Evolutionary conservation across 371 early-diverging fungal species (phyloP), one percentile per base, ranked within the genome.

Genomic region (Blastocladiella emersonii): DNA sequence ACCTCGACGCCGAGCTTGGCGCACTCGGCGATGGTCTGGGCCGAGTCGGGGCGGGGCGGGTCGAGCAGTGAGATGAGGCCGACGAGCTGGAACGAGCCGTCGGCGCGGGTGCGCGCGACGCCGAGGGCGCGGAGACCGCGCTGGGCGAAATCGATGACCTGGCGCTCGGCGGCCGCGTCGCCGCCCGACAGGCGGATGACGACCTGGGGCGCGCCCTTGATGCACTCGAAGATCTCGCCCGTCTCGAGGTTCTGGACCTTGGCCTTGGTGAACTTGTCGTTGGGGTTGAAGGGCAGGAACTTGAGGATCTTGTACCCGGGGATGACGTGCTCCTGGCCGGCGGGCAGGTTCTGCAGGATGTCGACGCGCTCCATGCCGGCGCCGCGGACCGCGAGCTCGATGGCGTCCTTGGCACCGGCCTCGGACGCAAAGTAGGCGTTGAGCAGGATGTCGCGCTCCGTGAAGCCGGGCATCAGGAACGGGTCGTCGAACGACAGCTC

Each of bases 121-220:
- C 95, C 95, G 27, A 95, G 76, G 34, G 94, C 92, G 70, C 90
- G 89, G 51, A 90, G 82, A 65, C 90, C 90, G 68, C 93, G 89
- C 45, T 82, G 75, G 25, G 94, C 95, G 63, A 93, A 82, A 63
- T 81, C 74, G 61, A 80, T 81, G 57, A 95, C 91, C 34, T 89
- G 90, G 41, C 74, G 72, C 44, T 83, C 83, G 25, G 89, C 90
- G 44, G 85, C 81, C 61, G 80, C 77, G 75, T 89, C 81, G 41
- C 89, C 89, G 57, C 90, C 89, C 17, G 83, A 86, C 51, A 93
- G 81, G 63, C 78, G 74, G 62, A 90, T 77, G 61, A 93, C 89
- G 32, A 91, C 93, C 70, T 92, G 93, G 25, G 95, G 95, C 27
- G 95, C 94, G 66, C 95, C 95, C 79, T 95, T 95, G 68, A 92